phyloP scores from a whole-genome alignment of 1,284 basidiomycete genomes.

The Takashimella koratensis region DNA sequence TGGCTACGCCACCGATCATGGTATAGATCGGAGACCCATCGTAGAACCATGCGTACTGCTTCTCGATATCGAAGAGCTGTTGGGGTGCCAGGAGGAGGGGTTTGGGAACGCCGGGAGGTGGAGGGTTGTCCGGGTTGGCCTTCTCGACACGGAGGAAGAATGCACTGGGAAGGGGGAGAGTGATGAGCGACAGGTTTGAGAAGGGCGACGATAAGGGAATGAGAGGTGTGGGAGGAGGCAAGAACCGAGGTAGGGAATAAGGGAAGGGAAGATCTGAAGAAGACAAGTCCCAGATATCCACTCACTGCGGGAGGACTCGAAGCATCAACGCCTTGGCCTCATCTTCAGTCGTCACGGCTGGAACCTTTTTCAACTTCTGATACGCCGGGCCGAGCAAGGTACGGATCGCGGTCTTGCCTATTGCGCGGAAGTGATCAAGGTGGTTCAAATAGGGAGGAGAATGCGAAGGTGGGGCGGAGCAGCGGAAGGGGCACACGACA shows the following conservation, averaged over 20 bases:
- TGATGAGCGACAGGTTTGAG: neutral
- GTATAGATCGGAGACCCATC: conserved; percentile 91
- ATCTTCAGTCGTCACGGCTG: conserved; percentile 68
- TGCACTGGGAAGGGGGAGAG: conserved; percentile 49
- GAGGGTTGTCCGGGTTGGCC: conserved; percentile 53
- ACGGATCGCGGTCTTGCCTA: conserved; percentile 89
- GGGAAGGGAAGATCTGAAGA: neutral
- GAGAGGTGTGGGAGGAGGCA: neutral
- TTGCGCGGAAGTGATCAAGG: no score
- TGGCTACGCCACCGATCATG: conserved; percentile 83
- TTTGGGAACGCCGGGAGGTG: conserved; percentile 69
- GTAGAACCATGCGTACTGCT: conserved; percentile 94
- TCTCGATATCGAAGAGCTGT: conserved; percentile 70
- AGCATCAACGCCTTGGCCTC: conserved; percentile 71
- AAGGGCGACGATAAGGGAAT: conserved; percentile 8
- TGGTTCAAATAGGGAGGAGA: no score
- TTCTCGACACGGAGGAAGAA: conserved; percentile 89
- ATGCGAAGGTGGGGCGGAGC: no score
- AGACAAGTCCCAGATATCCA: no score
- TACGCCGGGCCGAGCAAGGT: conserved; percentile 88
- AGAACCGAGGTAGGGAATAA: neutral
- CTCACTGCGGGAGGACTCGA: conserved; percentile 62
- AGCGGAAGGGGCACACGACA: no score
- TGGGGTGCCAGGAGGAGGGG: conserved; percentile 70
- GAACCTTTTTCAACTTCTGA: conserved; percentile 79